Evolutionary conservation across 495 filamentous ascomycete species (phyloP), one percentile per base, ranked within the genome.

Genomic region (Talaromyces nanjingensis): DNA sequence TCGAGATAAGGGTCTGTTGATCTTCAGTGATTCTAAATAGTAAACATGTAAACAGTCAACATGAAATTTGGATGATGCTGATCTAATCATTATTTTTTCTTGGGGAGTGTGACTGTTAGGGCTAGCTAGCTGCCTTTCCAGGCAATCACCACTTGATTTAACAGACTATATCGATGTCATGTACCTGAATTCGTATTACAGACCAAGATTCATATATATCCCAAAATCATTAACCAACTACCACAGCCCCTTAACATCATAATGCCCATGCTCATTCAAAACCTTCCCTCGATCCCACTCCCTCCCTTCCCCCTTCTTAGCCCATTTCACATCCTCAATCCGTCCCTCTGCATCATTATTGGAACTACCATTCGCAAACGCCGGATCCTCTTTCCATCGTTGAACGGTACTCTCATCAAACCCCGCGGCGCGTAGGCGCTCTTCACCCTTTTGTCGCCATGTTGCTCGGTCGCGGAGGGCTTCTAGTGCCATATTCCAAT

Each of bases 251-350:
- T 79, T 80, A 22, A 86, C 70, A 60, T 79, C 75, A 62, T 85
- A 78, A 65, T 82, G 75, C 1, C 87, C 88, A 61, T 89, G 81
- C 12, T 80, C 82, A 65, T 86, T 83, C 39, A 91, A 74, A 34
- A 91, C 84, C 70, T 97, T 97, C 18, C 90, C 90, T 7, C 87
- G 80, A 81, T 98, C 93, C 93, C 93, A 97, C 70, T 96, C 93
- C 39, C 91, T 83, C n/a, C 84, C 80, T 65, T 91, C 89, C 0
- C 91, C 93, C 54, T 83, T 85, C 71, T 87, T 89, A 53, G 81
- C 81, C 93, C 94, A 98, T 66, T 74, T 81, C 12, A 96, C 89
- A 70, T 91, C 85, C 33, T 88, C 87, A 61, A 77, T 72, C 16
- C 65, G 73, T 65, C 85, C 81, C 66, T 87, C 82, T 64, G 79